phyloP scores from a whole-genome alignment of 2,329 filamentous ascomycete genomes.

The Pestalotiopsis fici region DNA sequence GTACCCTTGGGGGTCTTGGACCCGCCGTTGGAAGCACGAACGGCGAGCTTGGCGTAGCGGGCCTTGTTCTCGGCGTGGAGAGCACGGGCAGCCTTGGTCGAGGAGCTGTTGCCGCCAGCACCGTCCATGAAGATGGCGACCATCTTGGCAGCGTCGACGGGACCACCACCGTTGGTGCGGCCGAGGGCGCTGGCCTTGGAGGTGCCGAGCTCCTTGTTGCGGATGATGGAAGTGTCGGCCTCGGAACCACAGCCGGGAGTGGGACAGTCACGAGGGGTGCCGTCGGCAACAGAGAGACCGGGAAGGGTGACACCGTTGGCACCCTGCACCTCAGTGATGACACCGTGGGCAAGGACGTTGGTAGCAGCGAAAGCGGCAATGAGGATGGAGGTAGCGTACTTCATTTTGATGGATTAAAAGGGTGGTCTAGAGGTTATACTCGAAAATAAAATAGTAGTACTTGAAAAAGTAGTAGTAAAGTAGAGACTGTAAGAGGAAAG shows the following conservation, averaged over 20 bases:
- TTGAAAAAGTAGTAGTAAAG: background rate
- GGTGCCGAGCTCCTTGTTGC: conserved; percentile 54
- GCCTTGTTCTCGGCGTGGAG: conserved; percentile 15
- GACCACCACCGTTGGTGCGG: conserved; percentile 57
- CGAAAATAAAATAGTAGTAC: background rate
- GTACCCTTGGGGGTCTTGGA: conserved; percentile 36
- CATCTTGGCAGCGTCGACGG: conserved; percentile 55
- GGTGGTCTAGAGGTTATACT: background rate
- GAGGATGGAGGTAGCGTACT: conserved; percentile 11
- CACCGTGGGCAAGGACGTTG: conserved; percentile 15
- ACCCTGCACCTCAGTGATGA: conserved; percentile 16
- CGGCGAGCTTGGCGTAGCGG: conserved; percentile 26
- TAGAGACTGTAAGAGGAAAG: background rate
- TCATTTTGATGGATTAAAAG: conserved; percentile 13
- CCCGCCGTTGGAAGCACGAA: conserved; percentile 23
- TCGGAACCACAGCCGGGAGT: conserved; percentile 60
- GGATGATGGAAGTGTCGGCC: conserved; percentile 69
- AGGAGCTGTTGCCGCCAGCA: conserved; percentile 30
- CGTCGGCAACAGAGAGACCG: conserved; percentile 49
- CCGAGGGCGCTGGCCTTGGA: conserved; percentile 58
- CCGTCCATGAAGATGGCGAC: conserved; percentile 58
- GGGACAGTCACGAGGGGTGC: conserved; percentile 66
- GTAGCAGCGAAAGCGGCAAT: conserved; percentile 15
- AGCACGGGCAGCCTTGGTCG: conserved; percentile 16
- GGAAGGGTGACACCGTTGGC: conserved; percentile 18